Percentiles rank a stretch among this genome's conserved stretches.
Evolutionary conservation across 352 stramenopile genomes (phyloP).

Genomic region (Globisporangium splendens): DNA sequence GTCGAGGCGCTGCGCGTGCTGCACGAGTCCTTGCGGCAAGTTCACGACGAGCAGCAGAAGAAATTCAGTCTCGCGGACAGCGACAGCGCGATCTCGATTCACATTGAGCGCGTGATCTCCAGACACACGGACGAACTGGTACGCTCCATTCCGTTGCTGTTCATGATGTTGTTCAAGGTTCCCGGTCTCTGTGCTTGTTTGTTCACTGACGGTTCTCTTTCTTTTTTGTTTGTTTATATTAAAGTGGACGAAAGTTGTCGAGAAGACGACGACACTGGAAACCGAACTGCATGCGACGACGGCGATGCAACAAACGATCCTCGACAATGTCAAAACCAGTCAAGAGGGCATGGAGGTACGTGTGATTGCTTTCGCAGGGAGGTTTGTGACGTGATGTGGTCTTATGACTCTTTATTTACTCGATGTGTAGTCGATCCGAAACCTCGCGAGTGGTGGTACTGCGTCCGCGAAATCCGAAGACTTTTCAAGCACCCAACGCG

Average conservation of each 20-base stretch:
- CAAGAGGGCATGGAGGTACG: constrained; percentile 43
- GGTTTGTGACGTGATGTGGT: not conserved
- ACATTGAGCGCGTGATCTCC: constrained; percentile 64
- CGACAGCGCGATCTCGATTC: constrained; percentile 50
- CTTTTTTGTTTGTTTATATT: not conserved
- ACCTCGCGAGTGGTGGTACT: constrained; percentile 2
- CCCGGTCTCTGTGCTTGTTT: not conserved
- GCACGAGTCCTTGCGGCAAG: constrained; percentile 51
- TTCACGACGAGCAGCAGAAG: constrained; percentile 50
- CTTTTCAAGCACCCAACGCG: constrained; percentile 10
- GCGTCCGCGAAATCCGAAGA: constrained; percentile 2
- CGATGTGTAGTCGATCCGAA: constrained; percentile 11
- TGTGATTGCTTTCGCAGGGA: not conserved
- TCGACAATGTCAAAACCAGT: constrained; percentile 28
- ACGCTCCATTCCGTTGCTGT: constrained; percentile 8
- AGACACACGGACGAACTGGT: constrained; percentile 70
- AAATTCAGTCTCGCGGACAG: constrained; percentile 58
- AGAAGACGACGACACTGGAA: constrained; percentile 32
- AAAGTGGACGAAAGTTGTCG: constrained; percentile 55
- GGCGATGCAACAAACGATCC: constrained; percentile 28
- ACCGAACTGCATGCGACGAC: constrained; percentile 23
- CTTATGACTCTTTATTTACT: not conserved
- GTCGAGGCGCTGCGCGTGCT: constrained; percentile 53
- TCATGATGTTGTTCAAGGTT: not conserved
- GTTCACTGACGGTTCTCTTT: no score